Evolutionary conservation across 2,329 filamentous ascomycete species (phyloP).

Genomic region (Leptographium procerum): DNA sequence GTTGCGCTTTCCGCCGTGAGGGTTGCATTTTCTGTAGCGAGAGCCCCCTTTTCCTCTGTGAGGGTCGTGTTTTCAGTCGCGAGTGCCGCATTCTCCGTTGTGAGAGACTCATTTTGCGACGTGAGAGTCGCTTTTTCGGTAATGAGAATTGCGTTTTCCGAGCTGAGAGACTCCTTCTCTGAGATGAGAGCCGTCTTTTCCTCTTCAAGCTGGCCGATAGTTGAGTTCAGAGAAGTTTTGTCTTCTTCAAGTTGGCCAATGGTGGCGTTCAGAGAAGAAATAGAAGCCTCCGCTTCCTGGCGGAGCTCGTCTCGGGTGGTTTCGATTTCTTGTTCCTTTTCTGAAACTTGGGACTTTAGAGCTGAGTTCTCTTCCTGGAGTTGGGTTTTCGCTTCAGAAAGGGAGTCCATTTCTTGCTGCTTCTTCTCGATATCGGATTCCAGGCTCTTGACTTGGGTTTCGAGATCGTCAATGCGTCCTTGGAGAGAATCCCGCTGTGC

Average conservation of each 20-base stretch:
- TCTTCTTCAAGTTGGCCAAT: slow-evolving; percentile 2
- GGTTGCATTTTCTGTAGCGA: not conserved
- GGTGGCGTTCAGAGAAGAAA: not conserved
- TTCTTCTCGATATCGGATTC: not conserved
- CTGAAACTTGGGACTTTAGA: not conserved
- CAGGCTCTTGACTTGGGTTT: not conserved
- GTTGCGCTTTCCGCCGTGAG: not conserved
- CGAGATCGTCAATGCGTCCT: not conserved
- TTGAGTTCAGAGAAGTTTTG: too few species aligned
- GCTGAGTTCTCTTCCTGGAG: not conserved
- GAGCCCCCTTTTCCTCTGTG: not conserved
- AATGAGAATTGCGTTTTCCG: not conserved
- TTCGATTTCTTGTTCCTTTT: not conserved
- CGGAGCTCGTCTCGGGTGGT: not conserved
- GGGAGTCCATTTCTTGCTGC: slow-evolving; percentile 1
- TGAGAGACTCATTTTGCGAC: not conserved
- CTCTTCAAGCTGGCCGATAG: too few species aligned
- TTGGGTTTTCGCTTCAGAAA: not conserved
- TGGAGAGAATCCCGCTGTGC: not conserved
- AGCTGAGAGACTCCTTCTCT: not conserved
- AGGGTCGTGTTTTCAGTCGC: not conserved
- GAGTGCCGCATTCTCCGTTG: not conserved
- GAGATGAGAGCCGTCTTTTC: not conserved
- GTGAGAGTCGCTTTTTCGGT: not conserved
- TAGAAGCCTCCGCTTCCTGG: not conserved